Evolutionary conservation across 1,284 basidiomycete species (phyloP).

Genomic region (Ustilago loliicola): DNA sequence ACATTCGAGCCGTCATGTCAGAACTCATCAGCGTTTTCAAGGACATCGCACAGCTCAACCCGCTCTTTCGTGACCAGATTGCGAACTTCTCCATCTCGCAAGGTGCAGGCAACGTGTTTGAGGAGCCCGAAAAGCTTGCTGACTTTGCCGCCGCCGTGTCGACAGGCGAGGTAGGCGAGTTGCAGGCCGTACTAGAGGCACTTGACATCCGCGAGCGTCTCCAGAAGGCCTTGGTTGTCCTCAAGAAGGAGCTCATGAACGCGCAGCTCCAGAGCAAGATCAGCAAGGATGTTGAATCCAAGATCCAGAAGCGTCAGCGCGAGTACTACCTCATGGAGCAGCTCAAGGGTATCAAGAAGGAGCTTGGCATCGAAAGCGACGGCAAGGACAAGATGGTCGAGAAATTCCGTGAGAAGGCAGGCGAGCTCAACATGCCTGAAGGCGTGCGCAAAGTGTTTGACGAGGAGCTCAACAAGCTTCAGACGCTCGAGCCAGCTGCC

Average conservation of each 20-base stretch:
- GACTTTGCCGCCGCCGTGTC: constrained; percentile 98
- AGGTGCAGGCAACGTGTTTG: constrained; percentile 95
- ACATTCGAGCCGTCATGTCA: constrained; percentile 94
- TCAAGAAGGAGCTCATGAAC: constrained; percentile 99
- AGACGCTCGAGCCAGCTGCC: constrained; percentile 87
- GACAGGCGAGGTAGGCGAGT: constrained; percentile 87
- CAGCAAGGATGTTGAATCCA: constrained; percentile 91
- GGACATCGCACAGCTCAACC: constrained; percentile 96
- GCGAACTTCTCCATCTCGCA: constrained; percentile 97
- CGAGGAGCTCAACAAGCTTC: constrained; percentile 92
- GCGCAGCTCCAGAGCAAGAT: constrained; percentile 96
- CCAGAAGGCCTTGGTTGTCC: constrained; percentile 88
- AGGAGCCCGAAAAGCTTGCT: constrained; percentile 97
- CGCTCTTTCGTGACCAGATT: constrained; percentile 97
- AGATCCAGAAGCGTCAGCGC: constrained; percentile 95
- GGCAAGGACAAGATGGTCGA: constrained; percentile 98
- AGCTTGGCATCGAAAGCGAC: constrained; percentile 95
- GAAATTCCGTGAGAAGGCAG: constrained; percentile 92
- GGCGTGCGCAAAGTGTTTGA: constrained; percentile 93
- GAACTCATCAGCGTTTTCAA: constrained; percentile 99
- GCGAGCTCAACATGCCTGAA: constrained; percentile 90
- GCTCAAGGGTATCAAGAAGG: constrained; percentile 98
- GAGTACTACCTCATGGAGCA: constrained; percentile 99
- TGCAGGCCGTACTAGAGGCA: constrained; percentile 93
- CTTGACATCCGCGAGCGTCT: constrained; percentile 88